These are phyloP conservation scores for Solanum chilense DNA, from an alignment of 257 asterid genomes.

Conservation along the genomic window DNA sequence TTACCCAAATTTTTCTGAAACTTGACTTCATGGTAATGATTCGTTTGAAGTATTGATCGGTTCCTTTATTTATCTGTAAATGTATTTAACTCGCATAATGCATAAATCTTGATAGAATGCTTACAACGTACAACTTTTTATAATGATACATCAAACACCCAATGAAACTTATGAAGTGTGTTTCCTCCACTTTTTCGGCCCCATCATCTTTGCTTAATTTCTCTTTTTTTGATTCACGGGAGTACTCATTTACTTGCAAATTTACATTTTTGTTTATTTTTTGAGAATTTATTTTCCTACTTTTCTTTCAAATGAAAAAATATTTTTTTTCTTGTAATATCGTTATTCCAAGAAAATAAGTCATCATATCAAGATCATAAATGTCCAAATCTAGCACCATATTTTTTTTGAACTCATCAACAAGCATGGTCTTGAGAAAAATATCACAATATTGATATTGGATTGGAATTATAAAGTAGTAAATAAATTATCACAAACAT, in stretches of 20 bases:
- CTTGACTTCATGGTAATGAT: neutral
- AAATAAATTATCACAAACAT: no score
- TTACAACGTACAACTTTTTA: neutral
- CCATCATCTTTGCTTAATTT: neutral
- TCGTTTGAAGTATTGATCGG: neutral
- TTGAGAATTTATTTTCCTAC: neutral
- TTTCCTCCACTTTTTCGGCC: neutral
- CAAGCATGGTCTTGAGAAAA: no score
- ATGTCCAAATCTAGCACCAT: neutral
- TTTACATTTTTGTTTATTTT: no score
- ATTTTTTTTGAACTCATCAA: neutral
- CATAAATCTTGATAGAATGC: neutral
- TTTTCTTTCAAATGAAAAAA: neutral
- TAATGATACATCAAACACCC: neutral
- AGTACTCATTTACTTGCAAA: no score
- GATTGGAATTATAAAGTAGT: no score
- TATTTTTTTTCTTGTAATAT: neutral
- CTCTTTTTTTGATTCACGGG: neutral
- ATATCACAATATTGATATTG: no score
- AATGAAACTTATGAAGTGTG: neutral
- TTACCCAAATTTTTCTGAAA: neutral
- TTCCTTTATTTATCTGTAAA: no score
- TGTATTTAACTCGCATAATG: neutral
- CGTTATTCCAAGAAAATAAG: neutral
- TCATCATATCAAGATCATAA: neutral